Percentiles rank a stretch among this genome's conserved stretches.
Evolutionary conservation across 345 rosid genomes (phyloP).

Genomic region (Fremontodendron californicum): DNA sequence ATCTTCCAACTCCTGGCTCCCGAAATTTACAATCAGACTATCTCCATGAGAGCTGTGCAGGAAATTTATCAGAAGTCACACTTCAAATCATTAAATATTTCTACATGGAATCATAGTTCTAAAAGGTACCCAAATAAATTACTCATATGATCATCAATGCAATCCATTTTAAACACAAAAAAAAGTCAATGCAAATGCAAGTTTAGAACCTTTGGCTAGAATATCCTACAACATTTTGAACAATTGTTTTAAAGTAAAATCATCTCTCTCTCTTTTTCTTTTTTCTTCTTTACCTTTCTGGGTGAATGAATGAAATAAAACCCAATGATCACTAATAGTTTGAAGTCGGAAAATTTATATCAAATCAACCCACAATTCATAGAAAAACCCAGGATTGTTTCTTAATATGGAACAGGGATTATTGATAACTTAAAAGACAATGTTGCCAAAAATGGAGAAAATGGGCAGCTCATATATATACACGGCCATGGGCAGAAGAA

Average conservation of each 20-base stretch:
- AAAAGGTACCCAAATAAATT: background rate
- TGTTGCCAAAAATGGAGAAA: background rate
- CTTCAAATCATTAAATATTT: background rate
- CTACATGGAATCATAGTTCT: background rate
- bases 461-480: background rate
- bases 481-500: background rate
- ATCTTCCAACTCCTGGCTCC: background rate
- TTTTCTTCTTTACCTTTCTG: background rate
- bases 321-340: background rate
- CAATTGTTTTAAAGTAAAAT: background rate
- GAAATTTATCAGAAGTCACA: background rate
- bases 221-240: background rate
- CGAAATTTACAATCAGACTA: conserved; percentile 2
- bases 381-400: background rate
- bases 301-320: background rate
- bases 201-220: background rate
- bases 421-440: background rate
- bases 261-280: background rate
- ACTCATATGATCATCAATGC: background rate
- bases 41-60: conserved; percentile 13
- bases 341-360: background rate
- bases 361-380: conserved; percentile 1
- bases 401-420: too few relatives aligned
- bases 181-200: background rate
- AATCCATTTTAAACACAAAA: background rate